Conservation (phyloP, 116 monocot species). For the Phalaenopsis hybrid region DNA sequence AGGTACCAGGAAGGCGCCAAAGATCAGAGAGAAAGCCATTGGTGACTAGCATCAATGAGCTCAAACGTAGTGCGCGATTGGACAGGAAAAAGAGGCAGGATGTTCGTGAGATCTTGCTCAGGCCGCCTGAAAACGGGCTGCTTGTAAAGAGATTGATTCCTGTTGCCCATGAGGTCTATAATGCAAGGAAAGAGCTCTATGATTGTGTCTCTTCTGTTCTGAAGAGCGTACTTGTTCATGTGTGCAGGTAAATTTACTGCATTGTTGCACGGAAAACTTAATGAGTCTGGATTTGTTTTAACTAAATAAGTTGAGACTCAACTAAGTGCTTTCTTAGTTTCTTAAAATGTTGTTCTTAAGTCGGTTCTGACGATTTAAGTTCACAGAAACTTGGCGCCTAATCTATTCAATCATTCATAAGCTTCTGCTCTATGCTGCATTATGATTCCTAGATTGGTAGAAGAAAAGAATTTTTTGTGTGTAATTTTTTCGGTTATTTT, state of each 20-base stretch:
- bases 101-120: conserved; percentile 33
- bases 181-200: conserved; percentile 26
- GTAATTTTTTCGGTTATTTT: too few species aligned
- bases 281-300: not conserved
- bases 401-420: too few species aligned
- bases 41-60: conserved; percentile 38
- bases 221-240: conserved; percentile 28
- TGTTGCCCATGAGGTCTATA: conserved; percentile 36
- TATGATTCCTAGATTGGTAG: too few species aligned
- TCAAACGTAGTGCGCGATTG: conserved; percentile 25
- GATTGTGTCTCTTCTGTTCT: conserved; percentile 19
- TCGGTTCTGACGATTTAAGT: too few species aligned
- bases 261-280: not conserved
- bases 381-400: too few species aligned
- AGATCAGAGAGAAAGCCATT: conserved; percentile 39
- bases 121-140: conserved; percentile 40
- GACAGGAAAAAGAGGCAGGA: conserved; percentile 25
- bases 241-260: conserved; percentile 30
- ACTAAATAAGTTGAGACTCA: not conserved
- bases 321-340: not conserved
- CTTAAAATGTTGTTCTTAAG: too few species aligned
- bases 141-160: conserved; percentile 33
- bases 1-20: conserved; percentile 1
- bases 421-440: too few species aligned
- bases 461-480: too few species aligned